Conservation (phyloP, 306 rosid genomes). For the Trifolium repens region DNA sequence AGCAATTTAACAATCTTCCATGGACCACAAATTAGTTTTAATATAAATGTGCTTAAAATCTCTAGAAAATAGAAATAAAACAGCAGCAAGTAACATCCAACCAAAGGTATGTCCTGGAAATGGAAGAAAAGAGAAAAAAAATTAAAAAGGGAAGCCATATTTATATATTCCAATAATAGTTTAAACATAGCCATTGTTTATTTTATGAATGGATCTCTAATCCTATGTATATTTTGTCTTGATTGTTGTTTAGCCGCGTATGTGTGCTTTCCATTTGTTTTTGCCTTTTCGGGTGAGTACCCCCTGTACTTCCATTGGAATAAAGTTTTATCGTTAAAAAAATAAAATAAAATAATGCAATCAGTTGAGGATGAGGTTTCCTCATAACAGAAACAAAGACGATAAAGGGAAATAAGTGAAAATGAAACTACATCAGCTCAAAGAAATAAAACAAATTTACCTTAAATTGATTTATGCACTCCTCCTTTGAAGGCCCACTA, state of each 20-base stretch:
- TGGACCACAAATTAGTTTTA: constrained; percentile 18
- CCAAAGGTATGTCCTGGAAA: constrained; percentile 1
- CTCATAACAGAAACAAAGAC: constrained; percentile 21
- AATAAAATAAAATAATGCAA: neutral
- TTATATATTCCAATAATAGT: constrained; percentile 10
- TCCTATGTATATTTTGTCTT: no score
- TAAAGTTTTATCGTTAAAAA: no score
- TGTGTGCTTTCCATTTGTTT: no score
- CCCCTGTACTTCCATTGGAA: no score
- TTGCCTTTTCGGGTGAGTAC: no score
- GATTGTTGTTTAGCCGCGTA: no score
- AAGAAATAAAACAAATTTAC: constrained; percentile 48
- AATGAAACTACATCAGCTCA: constrained; percentile 34
- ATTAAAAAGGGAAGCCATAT: neutral
- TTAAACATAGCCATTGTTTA: neutral
- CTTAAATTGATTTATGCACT: constrained; percentile 85
- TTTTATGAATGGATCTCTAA: no score
- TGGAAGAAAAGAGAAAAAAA: neutral
- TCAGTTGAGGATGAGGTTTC: constrained; percentile 24
- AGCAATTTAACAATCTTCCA: constrained; percentile 19
- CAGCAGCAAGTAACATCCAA: constrained; percentile 12
- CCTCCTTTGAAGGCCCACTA: constrained; percentile 89
- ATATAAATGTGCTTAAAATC: neutral
- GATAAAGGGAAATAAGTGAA: neutral
- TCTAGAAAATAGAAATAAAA: neutral